Evolutionary conservation across 495 filamentous ascomycete genomes (phyloP), one percentile per base, ranked within the genome.

Genomic region (Lasiosphaeriaceae sp.): DNA sequence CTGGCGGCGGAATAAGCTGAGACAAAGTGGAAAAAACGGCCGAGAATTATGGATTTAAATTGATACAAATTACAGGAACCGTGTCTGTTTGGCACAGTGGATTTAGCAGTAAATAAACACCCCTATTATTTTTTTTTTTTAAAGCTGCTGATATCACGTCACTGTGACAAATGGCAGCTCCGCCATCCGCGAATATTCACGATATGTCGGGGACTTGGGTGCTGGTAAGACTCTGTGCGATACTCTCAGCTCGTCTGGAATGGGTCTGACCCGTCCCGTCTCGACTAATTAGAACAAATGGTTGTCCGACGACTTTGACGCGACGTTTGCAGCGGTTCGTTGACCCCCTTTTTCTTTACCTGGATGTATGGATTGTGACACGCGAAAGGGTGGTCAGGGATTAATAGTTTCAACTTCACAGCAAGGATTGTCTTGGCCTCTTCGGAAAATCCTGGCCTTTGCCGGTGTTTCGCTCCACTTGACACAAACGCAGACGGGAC

Each of bases 401-500:
- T n/a, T n/a, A n/a, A n/a, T n/a, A n/a, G n/a, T n/a, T n/a, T n/a
- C n/a, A n/a, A n/a, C n/a, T 29, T 2, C 47, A 8, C 14, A 49
- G 47, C 48, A 50, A 50, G 48, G 48, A 3, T 23, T 50, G 21
- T 34, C 48, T 11, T 50, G 48, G 48, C 48, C 48, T 2, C 12
- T 50, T 19, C 48, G 48, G 14, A 50, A 50, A 35, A 50, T 50
- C n/a, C 48, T 50, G 16, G n/a, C 24, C 48, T 50, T 21, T 21
- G 48, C 48, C 26, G 48, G 48, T 24, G 48, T 50, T 24, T 19
- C 48, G 17, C 48, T 50, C 3, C 48, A 50, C 26, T 17, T 35
- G 24, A 37, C 48, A 11, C 48, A 50, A 21, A 50, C 48, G 6
- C 3, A 24, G 48, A 17, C 14, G 39, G 5, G 8, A 43, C 39